Conservation (phyloP, 441 rosid genomes). For the Erodium texanum region DNA sequence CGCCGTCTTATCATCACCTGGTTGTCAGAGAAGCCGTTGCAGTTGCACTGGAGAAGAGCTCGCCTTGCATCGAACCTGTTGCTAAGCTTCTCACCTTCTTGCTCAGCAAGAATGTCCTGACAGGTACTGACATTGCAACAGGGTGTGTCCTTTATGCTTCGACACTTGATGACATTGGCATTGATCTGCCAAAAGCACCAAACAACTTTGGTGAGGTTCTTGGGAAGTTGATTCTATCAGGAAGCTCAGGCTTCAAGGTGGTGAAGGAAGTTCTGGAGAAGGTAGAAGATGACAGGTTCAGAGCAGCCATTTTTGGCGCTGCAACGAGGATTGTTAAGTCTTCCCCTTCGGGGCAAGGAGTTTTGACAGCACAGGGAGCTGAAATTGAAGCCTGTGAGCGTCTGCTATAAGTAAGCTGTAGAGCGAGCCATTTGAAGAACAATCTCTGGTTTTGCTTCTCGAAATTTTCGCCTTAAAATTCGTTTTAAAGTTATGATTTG, state of each 20-base stretch:
- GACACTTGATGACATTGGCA: constrained; percentile 66
- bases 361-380: constrained; percentile 46
- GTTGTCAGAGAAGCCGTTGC: constrained; percentile 71
- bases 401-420: constrained; percentile 13
- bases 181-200: constrained; percentile 80
- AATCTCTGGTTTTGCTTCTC: not conserved
- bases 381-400: constrained; percentile 53
- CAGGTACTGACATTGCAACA: constrained; percentile 40
- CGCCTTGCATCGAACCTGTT: constrained; percentile 47
- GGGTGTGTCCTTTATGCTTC: constrained; percentile 66
- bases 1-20: constrained; percentile 62
- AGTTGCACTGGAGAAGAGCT: constrained; percentile 63
- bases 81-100: constrained; percentile 46
- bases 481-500: not conserved
- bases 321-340: constrained; percentile 32
- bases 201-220: constrained; percentile 63
- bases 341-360: constrained; percentile 28
- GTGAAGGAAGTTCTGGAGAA: constrained; percentile 52
- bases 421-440: not conserved
- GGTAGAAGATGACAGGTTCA: constrained; percentile 51
- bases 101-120: constrained; percentile 37
- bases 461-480: not conserved
- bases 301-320: constrained; percentile 48
- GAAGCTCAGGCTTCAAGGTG: constrained; percentile 42
- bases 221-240: constrained; percentile 46